Conservation (phyloP, 345 rosid genomes). For the Dipteronia sinensis region DNA sequence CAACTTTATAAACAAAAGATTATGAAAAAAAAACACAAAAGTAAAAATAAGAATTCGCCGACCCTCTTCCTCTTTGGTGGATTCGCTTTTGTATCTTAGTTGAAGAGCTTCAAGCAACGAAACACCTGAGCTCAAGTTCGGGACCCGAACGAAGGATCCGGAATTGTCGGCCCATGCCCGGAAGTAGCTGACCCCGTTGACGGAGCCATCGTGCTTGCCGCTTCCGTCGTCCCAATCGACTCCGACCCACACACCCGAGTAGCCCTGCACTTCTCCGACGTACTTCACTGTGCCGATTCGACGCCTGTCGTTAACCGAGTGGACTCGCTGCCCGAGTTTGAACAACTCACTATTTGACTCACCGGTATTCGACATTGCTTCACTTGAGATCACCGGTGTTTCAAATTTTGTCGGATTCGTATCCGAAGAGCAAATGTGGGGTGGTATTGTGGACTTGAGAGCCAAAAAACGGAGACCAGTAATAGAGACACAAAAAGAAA, state of each 20-base stretch:
- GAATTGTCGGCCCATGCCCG: conserved; percentile 57
- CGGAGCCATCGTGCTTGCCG: conserved; percentile 81
- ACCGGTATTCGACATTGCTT: neutral
- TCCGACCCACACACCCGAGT: conserved; percentile 76
- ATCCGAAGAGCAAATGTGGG: neutral
- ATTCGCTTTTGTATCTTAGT: conserved; percentile 56
- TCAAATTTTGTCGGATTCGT: neutral
- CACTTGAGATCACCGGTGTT: neutral
- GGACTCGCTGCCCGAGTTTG: conserved; percentile 70
- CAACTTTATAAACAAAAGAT: neutral
- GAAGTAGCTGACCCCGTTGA: conserved; percentile 74
- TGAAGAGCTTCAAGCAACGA: conserved; percentile 69
- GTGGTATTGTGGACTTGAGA: neutral
- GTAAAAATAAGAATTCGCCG: neutral
- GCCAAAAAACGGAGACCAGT: neutral
- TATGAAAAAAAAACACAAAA: neutral
- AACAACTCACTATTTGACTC: conserved; percentile 27
- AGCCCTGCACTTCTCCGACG: conserved; percentile 63
- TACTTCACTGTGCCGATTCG: conserved; percentile 77
- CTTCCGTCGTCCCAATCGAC: conserved; percentile 85
- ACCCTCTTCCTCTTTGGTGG: conserved; percentile 86
- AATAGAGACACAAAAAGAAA: no score
- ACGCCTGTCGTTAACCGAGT: conserved; percentile 57
- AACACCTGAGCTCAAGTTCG: conserved; percentile 65
- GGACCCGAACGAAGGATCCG: conserved; percentile 71